Percentiles rank a stretch among this genome's conserved stretches.
phyloP scores from a whole-genome alignment of 306 rosid species.

The Vicia faba region DNA sequence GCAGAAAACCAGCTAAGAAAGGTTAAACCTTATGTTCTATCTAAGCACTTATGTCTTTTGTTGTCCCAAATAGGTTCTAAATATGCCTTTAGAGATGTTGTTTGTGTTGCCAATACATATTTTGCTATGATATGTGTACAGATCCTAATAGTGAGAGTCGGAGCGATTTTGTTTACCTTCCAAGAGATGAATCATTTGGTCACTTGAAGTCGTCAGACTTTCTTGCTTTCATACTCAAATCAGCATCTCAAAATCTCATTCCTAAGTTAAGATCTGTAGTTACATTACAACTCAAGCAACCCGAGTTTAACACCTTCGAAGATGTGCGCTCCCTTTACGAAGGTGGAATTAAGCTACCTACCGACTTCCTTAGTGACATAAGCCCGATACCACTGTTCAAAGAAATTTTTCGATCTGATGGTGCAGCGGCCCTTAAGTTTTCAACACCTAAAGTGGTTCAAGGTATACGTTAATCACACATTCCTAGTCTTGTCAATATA shows the following conservation, averaged over 20 bases:
- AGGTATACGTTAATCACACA: slow-evolving; percentile 44
- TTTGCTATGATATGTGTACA: slow-evolving; percentile 32
- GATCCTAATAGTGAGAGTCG: slow-evolving; percentile 60
- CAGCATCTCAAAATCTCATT: slow-evolving; percentile 50
- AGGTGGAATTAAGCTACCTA: slow-evolving; percentile 63
- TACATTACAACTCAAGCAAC: slow-evolving; percentile 12
- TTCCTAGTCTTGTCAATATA: neutral
- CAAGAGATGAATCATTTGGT: slow-evolving; percentile 78
- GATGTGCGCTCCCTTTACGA: slow-evolving; percentile 66
- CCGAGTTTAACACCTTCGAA: slow-evolving; percentile 61
- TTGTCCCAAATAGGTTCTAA: neutral
- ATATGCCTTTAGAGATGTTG: neutral
- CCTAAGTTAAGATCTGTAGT: slow-evolving; percentile 52
- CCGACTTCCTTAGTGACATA: slow-evolving; percentile 40
- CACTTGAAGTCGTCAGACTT: slow-evolving; percentile 72
- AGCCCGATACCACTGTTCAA: slow-evolving; percentile 61
- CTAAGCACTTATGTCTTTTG: neutral
- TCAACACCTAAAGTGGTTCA: slow-evolving; percentile 65
- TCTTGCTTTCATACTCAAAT: slow-evolving; percentile 59
- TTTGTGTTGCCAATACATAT: neutral
- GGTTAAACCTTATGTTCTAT: slow-evolving; percentile 42
- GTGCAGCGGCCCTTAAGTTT: slow-evolving; percentile 55
- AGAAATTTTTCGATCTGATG: slow-evolving; percentile 70
- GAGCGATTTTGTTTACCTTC: slow-evolving; percentile 58
- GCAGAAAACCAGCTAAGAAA: slow-evolving; percentile 51